Evolutionary conservation across 176 grass and related monocot species (phyloP).

Genomic region (Hordeum marinum): DNA sequence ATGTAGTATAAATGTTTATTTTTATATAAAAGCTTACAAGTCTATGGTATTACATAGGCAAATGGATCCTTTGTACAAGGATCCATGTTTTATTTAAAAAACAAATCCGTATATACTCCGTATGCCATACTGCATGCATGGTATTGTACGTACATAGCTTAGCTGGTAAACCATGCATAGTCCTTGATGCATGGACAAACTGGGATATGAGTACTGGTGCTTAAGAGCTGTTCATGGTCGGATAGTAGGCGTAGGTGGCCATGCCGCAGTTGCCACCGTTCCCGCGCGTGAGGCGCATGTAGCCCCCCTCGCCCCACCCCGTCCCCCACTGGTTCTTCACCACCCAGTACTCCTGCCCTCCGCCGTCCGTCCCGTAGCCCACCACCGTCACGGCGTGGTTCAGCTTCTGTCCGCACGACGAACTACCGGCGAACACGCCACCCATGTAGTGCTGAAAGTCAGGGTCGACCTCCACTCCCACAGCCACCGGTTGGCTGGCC

Average conservation of each 20-base stretch:
- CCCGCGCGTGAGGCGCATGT: constrained; percentile 46
- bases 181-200: too few relatives aligned
- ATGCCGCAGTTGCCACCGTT: constrained; percentile 36
- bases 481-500: constrained; percentile 36
- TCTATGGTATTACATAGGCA: too few relatives aligned
- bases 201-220: too few relatives aligned
- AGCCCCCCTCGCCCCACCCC: constrained; percentile 50
- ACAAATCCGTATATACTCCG: too few relatives aligned
- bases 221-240: constrained; percentile 14
- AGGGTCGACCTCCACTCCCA: constrained; percentile 29
- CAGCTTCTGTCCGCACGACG: constrained; percentile 32
- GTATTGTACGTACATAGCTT: too few relatives aligned
- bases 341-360: constrained; percentile 38
- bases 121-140: too few relatives aligned
- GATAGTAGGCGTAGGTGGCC: constrained; percentile 46
- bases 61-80: too few relatives aligned
- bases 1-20: too few relatives aligned
- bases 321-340: constrained; percentile 67
- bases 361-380: constrained; percentile 30
- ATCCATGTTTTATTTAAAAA: too few relatives aligned
- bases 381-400: constrained; percentile 45
- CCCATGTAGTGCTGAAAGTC: constrained; percentile 49
- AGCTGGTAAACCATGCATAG: too few relatives aligned
- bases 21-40: too few relatives aligned
- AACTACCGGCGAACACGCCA: constrained; percentile 41